These are phyloP conservation scores for Agaricus blazei DNA, from an alignment of 768 basidiomycete species.

Conservation along the genomic window DNA sequence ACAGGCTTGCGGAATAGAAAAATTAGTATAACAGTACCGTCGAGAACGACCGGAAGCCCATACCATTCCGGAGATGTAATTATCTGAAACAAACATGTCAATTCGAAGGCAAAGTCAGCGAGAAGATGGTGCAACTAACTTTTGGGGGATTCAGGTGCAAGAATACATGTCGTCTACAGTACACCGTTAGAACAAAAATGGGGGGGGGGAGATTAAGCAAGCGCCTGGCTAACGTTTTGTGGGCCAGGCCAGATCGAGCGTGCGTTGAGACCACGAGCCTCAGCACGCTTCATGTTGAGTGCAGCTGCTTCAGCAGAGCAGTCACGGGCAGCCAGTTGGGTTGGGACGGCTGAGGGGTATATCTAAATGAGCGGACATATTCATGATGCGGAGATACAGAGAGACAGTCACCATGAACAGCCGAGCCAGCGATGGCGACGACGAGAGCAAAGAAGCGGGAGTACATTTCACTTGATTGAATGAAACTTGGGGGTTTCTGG, in stretches of 20 bases:
- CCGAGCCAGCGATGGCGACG: background rate
- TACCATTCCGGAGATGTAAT: conserved; percentile 6
- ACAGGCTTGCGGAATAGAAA: conserved; percentile 14
- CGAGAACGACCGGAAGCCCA: background rate
- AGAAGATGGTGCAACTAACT: background rate
- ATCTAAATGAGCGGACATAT: background rate
- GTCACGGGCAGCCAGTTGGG: conserved; percentile 11
- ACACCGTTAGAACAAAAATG: background rate
- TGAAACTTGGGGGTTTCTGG: background rate
- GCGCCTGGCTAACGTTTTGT: conserved; percentile 15
- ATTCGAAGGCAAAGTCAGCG: background rate
- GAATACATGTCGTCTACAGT: conserved; percentile 18
- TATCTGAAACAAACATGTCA: background rate
- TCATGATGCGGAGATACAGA: background rate
- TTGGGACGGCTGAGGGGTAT: background rate
- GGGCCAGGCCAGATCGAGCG: conserved; percentile 17
- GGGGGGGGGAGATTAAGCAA: background rate
- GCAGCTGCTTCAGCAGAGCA: conserved; percentile 18
- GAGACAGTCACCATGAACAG: conserved; percentile 2
- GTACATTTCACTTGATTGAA: background rate
- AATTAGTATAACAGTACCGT: background rate
- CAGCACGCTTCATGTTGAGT: conserved; percentile 14
- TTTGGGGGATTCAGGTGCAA: conserved; percentile 15
- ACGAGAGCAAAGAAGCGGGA: conserved; percentile 1
- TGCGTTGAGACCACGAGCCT: conserved; percentile 16